These are phyloP conservation scores for Pholiota adiposa DNA, from an alignment of 1,284 basidiomycete genomes.

Conservation along the genomic window DNA sequence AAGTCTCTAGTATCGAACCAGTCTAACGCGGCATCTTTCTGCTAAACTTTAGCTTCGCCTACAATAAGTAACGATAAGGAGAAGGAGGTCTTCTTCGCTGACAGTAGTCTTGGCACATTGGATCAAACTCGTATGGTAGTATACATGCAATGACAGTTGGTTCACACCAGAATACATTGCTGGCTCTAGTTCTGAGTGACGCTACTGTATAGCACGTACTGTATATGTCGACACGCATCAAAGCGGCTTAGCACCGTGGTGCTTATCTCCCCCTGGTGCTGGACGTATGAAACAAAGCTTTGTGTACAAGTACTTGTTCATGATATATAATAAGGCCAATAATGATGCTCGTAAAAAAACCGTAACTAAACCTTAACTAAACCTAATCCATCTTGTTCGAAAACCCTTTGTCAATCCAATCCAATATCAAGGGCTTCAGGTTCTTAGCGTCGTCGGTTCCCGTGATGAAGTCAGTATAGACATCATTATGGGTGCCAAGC, in stretches of 20 bases:
- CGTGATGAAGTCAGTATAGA: slow-evolving; percentile 28
- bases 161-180: too few species aligned
- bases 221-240: too few species aligned
- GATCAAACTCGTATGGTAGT: background rate
- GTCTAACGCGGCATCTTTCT: background rate
- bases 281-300: background rate
- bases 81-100: background rate
- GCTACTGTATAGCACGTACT: too few species aligned
- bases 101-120: background rate
- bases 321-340: background rate
- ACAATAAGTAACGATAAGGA: background rate
- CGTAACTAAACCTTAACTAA: too few species aligned
- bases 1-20: background rate
- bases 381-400: background rate
- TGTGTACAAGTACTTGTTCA: background rate
- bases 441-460: slow-evolving; percentile 21
- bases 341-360: background rate
- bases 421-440: slow-evolving; percentile 25
- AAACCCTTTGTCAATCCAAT: slow-evolving; percentile 26
- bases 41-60: background rate
- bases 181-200: too few species aligned
- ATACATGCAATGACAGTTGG: background rate
- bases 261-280: too few species aligned
- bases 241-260: too few species aligned
- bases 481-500: slow-evolving; percentile 38